Conservation (phyloP, 2,329 filamentous ascomycete species). For the Cadophora malorum region DNA sequence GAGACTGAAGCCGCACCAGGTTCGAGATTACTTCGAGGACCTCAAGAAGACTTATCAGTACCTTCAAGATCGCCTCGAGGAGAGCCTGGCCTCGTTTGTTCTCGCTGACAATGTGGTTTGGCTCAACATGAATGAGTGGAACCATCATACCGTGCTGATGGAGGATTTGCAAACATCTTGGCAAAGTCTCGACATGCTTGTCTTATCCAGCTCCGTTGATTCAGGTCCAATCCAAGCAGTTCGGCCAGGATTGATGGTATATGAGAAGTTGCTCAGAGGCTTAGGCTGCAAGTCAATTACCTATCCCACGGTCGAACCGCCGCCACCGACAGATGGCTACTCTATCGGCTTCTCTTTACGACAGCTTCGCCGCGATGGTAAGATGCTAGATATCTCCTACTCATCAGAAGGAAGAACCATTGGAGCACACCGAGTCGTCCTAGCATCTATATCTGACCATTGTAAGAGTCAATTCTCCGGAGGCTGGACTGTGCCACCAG, state of each 20-base stretch:
- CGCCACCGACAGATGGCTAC: not conserved
- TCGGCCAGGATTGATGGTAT: slow-evolving; percentile 32
- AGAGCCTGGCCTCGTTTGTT: slow-evolving; percentile 24
- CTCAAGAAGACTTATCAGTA: slow-evolving; percentile 36
- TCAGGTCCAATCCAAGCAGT: slow-evolving; percentile 36
- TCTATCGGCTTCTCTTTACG: slow-evolving; percentile 24
- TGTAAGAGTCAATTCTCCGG: slow-evolving; percentile 31
- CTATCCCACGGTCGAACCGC: no score
- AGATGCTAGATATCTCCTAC: slow-evolving; percentile 36
- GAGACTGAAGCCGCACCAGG: slow-evolving; percentile 18
- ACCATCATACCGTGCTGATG: slow-evolving; percentile 14
- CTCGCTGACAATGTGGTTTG: slow-evolving; percentile 26
- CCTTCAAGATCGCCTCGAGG: slow-evolving; percentile 32
- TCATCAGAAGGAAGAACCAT: slow-evolving; percentile 29
- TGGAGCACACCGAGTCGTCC: slow-evolving; percentile 33
- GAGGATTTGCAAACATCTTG: slow-evolving; percentile 34
- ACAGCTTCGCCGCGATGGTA: slow-evolving; percentile 26
- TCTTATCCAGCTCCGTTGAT: slow-evolving; percentile 40
- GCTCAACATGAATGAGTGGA: slow-evolving; percentile 33
- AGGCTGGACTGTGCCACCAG: slow-evolving; percentile 8
- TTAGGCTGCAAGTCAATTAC: slow-evolving; percentile 37
- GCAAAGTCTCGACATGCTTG: slow-evolving; percentile 33
- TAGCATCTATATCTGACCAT: slow-evolving; percentile 33
- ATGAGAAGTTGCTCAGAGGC: slow-evolving; percentile 35
- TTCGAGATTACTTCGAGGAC: slow-evolving; percentile 32